Evolutionary conservation across 805 yeast genomes (phyloP), one percentile per base, ranked within the genome.

Genomic region (Peterozyma xylosa): DNA sequence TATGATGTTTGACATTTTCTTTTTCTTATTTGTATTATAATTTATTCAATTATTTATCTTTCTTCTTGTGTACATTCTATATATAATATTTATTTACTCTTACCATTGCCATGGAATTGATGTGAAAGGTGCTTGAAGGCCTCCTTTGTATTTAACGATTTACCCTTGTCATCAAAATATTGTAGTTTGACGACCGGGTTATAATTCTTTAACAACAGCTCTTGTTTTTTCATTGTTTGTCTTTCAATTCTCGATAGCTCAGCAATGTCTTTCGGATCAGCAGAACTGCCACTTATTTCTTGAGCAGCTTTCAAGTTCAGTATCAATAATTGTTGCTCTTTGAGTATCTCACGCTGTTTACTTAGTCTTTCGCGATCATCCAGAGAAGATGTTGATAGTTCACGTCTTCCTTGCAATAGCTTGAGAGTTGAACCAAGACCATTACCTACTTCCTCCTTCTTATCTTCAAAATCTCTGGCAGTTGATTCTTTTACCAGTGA

Each of bases 111-210:
- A 57, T 87, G 96, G 59, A 86, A 87, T 50, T 79, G 76, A 49
- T 83, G 90, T 2, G 93, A 82, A 39, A 86, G 62, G 48, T 76
- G 75, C 62, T 85, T 86, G 66, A 75, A 87, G 1, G 96, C 96
- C 47, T 81, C 81, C 54, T 82, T 85, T 3, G 80, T 69, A 30
- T 70, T 63, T 27, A 88, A 60, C 16, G 67, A 66, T 30, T 74
- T 66, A 1, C 96, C 96, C 2, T 61, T 52, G 21, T 77, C 81
- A 56, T 86, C 95, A 15, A 67, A 71, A 58, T 86, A 84, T 21
- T 68, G 71, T 3, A 87, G 53, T 18, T 64, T 61, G n/a, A 80
- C 71, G 16, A 66, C 53, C 0, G 82, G 81, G 33, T 67, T 68
- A 50, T 76, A 73, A 36, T 53, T 45, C 9, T 52, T 49, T 30